These are phyloP conservation scores for Talaromyces proteolyticus DNA, from an alignment of 495 filamentous ascomycete genomes.

Conservation along the genomic window DNA sequence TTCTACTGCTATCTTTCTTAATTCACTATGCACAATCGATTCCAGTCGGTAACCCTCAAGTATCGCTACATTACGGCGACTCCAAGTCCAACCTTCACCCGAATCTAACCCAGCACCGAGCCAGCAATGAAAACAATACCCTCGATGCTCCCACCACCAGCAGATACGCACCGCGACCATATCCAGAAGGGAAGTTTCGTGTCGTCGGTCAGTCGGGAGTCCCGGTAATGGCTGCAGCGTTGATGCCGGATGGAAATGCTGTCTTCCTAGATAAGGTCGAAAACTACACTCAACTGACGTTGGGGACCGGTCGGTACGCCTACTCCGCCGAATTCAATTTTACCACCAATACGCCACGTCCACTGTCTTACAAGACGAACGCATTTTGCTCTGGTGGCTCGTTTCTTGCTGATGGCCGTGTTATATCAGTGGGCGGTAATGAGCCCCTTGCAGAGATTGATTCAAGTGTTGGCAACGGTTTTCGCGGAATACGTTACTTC, in stretches of 20 bases:
- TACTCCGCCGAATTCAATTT: constrained; percentile 59
- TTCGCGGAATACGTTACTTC: constrained; percentile 50
- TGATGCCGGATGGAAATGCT: constrained; percentile 53
- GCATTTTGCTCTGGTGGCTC: constrained; percentile 57
- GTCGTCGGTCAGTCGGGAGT: constrained; percentile 52
- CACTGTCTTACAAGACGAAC: constrained; percentile 51
- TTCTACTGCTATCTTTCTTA: too few relatives aligned
- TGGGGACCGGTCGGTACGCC: constrained; percentile 48
- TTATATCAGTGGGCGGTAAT: constrained; percentile 53
- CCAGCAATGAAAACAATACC: too few relatives aligned
- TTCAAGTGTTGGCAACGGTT: constrained; percentile 53
- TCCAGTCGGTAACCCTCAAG: too few relatives aligned
- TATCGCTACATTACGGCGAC: too few relatives aligned
- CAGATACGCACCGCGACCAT: background rate
- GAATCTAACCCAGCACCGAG: too few relatives aligned
- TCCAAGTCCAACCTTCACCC: too few relatives aligned
- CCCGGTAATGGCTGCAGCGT: constrained; percentile 57
- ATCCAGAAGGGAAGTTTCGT: constrained; percentile 31
- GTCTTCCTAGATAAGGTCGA: constrained; percentile 61
- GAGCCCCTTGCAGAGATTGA: constrained; percentile 49
- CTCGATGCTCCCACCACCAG: too few relatives aligned
- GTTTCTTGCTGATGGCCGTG: constrained; percentile 51
- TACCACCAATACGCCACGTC: constrained; percentile 34
- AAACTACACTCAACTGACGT: constrained; percentile 51
- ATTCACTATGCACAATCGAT: too few relatives aligned